phyloP scores from a whole-genome alignment of 2,329 filamentous ascomycete genomes.

The Talaromyces sp. region DNA sequence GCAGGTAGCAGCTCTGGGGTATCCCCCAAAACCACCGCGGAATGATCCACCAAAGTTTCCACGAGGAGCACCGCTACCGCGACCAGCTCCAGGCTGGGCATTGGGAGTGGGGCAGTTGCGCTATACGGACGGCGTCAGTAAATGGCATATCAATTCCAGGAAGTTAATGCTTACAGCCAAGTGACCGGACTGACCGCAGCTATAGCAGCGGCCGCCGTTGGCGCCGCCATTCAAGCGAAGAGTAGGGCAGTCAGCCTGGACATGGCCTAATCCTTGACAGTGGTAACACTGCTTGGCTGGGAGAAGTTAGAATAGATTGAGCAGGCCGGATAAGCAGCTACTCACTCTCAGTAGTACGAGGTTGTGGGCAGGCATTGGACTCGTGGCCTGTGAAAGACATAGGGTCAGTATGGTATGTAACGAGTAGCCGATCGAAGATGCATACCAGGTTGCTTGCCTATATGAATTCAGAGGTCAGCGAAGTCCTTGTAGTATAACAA shows the following conservation, averaged over 20 bases:
- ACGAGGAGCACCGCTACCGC: conserved; percentile 64
- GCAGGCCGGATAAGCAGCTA: conserved; percentile 9
- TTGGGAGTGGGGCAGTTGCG: conserved; percentile 80
- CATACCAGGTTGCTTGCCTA: conserved; percentile 49
- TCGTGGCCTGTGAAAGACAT: conserved; percentile 66
- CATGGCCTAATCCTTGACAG: conserved; percentile 96
- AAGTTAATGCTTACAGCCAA: conserved; percentile 64
- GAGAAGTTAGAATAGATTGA: conserved; percentile 14
- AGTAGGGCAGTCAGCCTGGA: conserved; percentile 98
- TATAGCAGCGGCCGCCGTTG: conserved; percentile 88
- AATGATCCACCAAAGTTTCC: conserved; percentile 60
- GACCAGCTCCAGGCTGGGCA: conserved; percentile 55
- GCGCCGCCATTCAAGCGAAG: conserved; percentile 80
- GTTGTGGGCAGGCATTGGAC: conserved; percentile 94
- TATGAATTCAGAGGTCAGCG: conserved; percentile 23
- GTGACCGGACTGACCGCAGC: conserved; percentile 89
- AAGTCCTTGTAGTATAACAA: not conserved
- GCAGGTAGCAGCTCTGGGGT: conserved; percentile 59
- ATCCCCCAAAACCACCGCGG: conserved; percentile 68
- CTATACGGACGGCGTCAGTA: conserved; percentile 43
- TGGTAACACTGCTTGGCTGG: conserved; percentile 98
- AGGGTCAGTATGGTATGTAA: conserved; percentile 2
- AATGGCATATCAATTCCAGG: not conserved
- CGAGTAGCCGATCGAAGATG: conserved; percentile 8
- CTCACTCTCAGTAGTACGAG: conserved; percentile 87